These are phyloP conservation scores for Cryptococcus jaspeensis DNA, from an alignment of 1,284 basidiomycete species.

Conservation along the genomic window DNA sequence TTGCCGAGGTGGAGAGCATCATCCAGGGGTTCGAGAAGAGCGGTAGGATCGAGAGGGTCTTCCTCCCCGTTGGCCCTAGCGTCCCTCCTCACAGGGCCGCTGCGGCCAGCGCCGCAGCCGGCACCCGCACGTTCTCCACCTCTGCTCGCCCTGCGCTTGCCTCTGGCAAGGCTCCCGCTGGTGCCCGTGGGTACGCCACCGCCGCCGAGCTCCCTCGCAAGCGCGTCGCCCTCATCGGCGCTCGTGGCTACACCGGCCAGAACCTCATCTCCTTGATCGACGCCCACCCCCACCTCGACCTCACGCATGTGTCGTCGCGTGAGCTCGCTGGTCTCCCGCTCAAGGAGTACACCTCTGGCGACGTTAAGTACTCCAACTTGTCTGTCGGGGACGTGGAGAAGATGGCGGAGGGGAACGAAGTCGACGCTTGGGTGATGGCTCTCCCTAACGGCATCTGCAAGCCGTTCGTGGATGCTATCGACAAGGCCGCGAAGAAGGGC, in stretches of 20 bases:
- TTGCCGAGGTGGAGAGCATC: slow-evolving; percentile 84
- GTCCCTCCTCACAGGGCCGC: slow-evolving; percentile 62
- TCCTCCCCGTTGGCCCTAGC: slow-evolving; percentile 84
- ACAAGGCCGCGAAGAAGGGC: slow-evolving; percentile 63
- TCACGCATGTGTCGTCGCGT: slow-evolving; percentile 93
- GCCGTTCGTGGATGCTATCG: slow-evolving; percentile 95
- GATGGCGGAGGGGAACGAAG: slow-evolving; percentile 82
- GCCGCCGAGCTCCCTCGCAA: slow-evolving; percentile 67
- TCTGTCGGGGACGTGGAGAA: slow-evolving; percentile 71
- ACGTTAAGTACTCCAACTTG: slow-evolving; percentile 76
- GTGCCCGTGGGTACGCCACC: slow-evolving; percentile 55
- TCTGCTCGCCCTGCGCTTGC: slow-evolving; percentile 57
- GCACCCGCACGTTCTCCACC: slow-evolving; percentile 69
- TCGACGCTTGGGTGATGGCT: slow-evolving; percentile 98
- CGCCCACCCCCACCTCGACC: slow-evolving; percentile 77
- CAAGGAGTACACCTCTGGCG: slow-evolving; percentile 75
- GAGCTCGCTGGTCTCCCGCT: slow-evolving; percentile 84
- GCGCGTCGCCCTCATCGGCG: slow-evolving; percentile 91
- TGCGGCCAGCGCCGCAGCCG: slow-evolving; percentile 46
- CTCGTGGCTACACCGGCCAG: slow-evolving; percentile 90
- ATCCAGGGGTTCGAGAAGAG: slow-evolving; percentile 81
- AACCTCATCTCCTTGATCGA: slow-evolving; percentile 83
- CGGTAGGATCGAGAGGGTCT: slow-evolving; percentile 80
- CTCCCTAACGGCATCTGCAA: slow-evolving; percentile 96
- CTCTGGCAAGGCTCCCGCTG: slow-evolving; percentile 53